Base-by-base conservation (phyloP, 371 early-diverging fungal species). In the Rhizopus microsporus region DNA sequence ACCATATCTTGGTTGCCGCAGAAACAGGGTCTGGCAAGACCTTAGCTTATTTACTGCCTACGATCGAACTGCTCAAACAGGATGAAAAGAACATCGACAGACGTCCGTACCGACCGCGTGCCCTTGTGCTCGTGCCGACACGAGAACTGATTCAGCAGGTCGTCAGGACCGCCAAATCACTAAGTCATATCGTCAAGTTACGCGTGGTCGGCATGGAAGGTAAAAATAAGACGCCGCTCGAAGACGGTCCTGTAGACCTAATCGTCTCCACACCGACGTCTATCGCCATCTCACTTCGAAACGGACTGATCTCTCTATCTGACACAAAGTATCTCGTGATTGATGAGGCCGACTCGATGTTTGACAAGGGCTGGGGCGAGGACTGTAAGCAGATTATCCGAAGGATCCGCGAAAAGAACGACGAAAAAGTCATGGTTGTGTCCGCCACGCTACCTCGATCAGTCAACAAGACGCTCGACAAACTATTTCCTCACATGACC, bases 1-100 rank as follows among this genome's bases (percentile, higher is more conserved):
- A 74, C 3, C 78, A 87, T 57, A 73, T 89, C 3, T 71, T 99
- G 16, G 83, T 90, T 46, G 97, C 97, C 4, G 95, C 99, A 1
- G 93, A 95, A 62, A 99, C 99, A 0, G 99, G 99, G 15, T 92
- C 94, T 1, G 99, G 99, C n/a, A 99, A 99, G 76, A 99, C 99
- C 0, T 80, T 98, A 17, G 92, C 99, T 3, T 99, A 96, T 67
- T 79, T 99, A 37, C 62, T 97, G 30, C 99, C 99, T 0, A 82
- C 91, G 1, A 72, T 92, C 31, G 79, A 90, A 23, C 71, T 74
- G 80, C 85, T 85, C 64, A 96, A 87, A 57, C 40, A 42, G 6
- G 77, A 83, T 82, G 95, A 72, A 82, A 93, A 71, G 52, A 77
- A 59, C 76, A 32, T 54, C 0, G 56, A 82, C 38, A 80, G 89